Evolutionary conservation across 495 filamentous ascomycete species (phyloP), one percentile per base, ranked within the genome.

Genomic region (Hypoxylon fuscum): DNA sequence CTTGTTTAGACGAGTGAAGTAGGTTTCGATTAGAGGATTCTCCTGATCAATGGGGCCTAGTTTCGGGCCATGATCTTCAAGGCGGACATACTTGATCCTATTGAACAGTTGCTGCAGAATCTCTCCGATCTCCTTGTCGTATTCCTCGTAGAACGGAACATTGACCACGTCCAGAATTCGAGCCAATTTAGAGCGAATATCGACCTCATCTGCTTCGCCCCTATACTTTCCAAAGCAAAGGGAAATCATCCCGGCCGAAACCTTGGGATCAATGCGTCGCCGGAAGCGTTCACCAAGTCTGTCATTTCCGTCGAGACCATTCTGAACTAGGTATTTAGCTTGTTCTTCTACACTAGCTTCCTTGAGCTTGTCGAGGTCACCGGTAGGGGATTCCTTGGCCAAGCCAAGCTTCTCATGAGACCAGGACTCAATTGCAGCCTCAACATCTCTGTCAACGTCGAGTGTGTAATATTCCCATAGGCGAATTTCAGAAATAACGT

Each of bases 391-490:
- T 53, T 67, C 68, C 12, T 80, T 63, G 25, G 82, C 78, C 54
- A 81, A 77, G 5, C 55, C 77, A 18, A 77, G 73, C 12, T 87
- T 72, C 23, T 83, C 86, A 5, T 71, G 72, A n/a, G 74, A 78
- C 92, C 93, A 99, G 3, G 85, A 80, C 52, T 88, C 79, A 4
- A 95, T 68, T 29, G 88, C 84, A 2, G 83, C 83, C 48, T 89
- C 82, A 14, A 86, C 80, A 68, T 93, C 83, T n/a, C 83, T 74
- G 35, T 93, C 85, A 1, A 95, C 87, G 69, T 98, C 84, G 43
- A 96, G 72, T 8, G 88, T 87, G 68, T 96, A 98, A 75, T 88
- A 99, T 69, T 99, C 89, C 96, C 96, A 99, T 5, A 99, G 81
- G 31, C 84, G 85, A 58, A 94, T 81, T 14, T 82, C 80, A 27